Evolutionary conservation across 495 filamentous ascomycete species (phyloP).

Genomic region (Penicillium malachiteum): DNA sequence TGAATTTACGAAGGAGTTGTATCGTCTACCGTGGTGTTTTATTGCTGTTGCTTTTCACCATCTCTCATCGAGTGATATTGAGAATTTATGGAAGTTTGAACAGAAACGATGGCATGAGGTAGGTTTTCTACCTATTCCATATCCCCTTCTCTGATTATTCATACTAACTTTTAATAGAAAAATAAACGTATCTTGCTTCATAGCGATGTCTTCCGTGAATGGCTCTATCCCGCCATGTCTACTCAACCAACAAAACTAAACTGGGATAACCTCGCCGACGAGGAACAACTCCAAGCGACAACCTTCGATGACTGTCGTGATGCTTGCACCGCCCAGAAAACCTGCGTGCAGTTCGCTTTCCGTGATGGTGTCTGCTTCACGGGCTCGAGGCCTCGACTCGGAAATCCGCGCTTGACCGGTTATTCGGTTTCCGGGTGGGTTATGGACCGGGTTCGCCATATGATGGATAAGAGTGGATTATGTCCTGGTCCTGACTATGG

Average conservation of each 20-base stretch:
- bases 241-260: constrained; percentile 25
- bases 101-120: constrained; percentile 38
- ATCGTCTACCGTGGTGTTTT: constrained; percentile 54
- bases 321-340: constrained; percentile 26
- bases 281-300: constrained; percentile 32
- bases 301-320: constrained; percentile 37
- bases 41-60: constrained; percentile 58
- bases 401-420: constrained; percentile 14
- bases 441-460: constrained; percentile 29
- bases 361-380: constrained; percentile 36
- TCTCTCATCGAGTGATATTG: constrained; percentile 35
- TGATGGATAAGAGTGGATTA: constrained; percentile 31
- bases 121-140: constrained; percentile 1
- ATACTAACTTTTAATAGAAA: constrained; percentile 19
- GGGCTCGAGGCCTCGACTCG: constrained; percentile 32
- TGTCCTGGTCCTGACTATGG: constrained; percentile 38
- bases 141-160: neutral
- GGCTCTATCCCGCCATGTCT: constrained; percentile 38
- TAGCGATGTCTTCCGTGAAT: constrained; percentile 45
- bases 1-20: constrained; percentile 39
- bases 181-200: constrained; percentile 40
- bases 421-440: constrained; percentile 39
- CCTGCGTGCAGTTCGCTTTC: constrained; percentile 40
- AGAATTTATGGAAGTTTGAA: constrained; percentile 42
- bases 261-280: constrained; percentile 47